phyloP scores from a whole-genome alignment of 2,329 filamentous ascomycete genomes.

The Aschersonia sp. region DNA sequence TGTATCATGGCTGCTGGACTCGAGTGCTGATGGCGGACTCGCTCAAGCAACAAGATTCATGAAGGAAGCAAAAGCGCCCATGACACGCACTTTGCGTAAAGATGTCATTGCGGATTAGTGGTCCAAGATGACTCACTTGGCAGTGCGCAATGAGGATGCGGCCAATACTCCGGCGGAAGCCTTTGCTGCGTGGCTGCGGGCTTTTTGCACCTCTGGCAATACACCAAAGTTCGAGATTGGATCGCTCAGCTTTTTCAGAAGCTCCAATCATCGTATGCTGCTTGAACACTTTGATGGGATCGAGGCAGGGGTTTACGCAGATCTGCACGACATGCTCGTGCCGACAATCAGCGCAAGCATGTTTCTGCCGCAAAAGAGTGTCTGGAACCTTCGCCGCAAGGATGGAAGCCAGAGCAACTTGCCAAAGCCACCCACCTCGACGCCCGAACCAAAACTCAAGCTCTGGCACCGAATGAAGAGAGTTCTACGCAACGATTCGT shows the following conservation, averaged over 20 bases:
- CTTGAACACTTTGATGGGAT: slow-evolving; percentile 33
- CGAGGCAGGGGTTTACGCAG: slow-evolving; percentile 32
- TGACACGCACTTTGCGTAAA: not conserved
- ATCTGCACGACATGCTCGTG: slow-evolving; percentile 32
- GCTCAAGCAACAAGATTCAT: not conserved
- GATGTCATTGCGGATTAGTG: slow-evolving; percentile 2
- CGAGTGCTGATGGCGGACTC: not conserved
- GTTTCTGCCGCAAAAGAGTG: slow-evolving; percentile 33
- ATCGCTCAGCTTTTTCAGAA: slow-evolving; percentile 33
- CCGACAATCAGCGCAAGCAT: slow-evolving; percentile 40
- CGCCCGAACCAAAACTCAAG: slow-evolving; percentile 10
- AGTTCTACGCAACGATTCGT: slow-evolving; percentile 6
- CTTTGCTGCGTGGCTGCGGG: slow-evolving; percentile 17
- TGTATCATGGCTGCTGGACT: slow-evolving; percentile 28
- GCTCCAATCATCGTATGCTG: slow-evolving; percentile 28
- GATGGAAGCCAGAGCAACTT: slow-evolving; percentile 5
- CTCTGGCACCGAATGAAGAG: slow-evolving; percentile 4
- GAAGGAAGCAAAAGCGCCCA: not conserved
- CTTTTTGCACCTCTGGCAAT: slow-evolving; percentile 33
- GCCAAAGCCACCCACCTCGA: slow-evolving; percentile 11
- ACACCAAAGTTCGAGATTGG: slow-evolving; percentile 42
- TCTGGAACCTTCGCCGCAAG: slow-evolving; percentile 33
- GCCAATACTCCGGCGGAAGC: slow-evolving; percentile 12
- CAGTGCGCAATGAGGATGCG: slow-evolving; percentile 1
- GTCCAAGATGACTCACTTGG: not conserved